A percentile compares a stretch with the other conserved stretches of the same genome.
phyloP scores from a whole-genome alignment of 371 early-diverging fungal species.

The Mortierella sp. region DNA sequence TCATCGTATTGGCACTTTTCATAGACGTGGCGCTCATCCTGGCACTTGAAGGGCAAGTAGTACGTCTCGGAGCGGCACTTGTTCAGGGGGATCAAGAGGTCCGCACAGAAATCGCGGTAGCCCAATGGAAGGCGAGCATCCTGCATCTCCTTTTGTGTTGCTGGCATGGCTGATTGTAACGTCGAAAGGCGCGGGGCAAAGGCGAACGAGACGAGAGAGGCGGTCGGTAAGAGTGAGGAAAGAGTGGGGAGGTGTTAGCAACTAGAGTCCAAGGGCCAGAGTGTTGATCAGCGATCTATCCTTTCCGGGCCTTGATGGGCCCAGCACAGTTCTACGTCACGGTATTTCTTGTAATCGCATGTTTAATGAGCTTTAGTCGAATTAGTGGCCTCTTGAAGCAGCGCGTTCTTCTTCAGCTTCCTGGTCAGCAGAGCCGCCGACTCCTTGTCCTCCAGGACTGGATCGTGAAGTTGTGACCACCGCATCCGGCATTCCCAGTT shows the following conservation, averaged over 20 bases:
- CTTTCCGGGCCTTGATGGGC: too few relatives aligned
- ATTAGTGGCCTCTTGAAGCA: too few relatives aligned
- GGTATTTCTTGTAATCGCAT: too few relatives aligned
- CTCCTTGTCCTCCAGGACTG: slow-evolving; percentile 6
- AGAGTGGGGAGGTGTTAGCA: too few relatives aligned
- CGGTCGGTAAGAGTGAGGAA: too few relatives aligned
- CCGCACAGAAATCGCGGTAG: slow-evolving; percentile 95
- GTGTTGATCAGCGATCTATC: too few relatives aligned
- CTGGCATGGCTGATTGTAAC: too few relatives aligned
- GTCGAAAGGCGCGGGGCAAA: too few relatives aligned
- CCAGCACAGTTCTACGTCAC: too few relatives aligned
- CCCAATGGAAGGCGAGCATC: slow-evolving; percentile 87
- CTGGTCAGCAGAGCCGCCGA: not conserved
- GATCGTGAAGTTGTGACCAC: slow-evolving; percentile 33
- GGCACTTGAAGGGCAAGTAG: slow-evolving; percentile 95
- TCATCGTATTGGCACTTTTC: slow-evolving; percentile 97
- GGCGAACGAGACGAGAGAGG: too few relatives aligned
- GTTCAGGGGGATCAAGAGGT: slow-evolving; percentile 89
- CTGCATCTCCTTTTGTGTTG: slow-evolving; percentile 86
- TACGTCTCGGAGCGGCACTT: slow-evolving; percentile 87
- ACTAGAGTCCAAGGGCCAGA: too few relatives aligned
- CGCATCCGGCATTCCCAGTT: slow-evolving; percentile 49
- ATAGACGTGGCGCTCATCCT: slow-evolving; percentile 88
- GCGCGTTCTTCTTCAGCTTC: not conserved
- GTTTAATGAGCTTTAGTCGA: too few relatives aligned